These are phyloP conservation scores for Cryphonectria parasitica DNA, from an alignment of 2,329 filamentous ascomycete species.

Conservation along the genomic window DNA sequence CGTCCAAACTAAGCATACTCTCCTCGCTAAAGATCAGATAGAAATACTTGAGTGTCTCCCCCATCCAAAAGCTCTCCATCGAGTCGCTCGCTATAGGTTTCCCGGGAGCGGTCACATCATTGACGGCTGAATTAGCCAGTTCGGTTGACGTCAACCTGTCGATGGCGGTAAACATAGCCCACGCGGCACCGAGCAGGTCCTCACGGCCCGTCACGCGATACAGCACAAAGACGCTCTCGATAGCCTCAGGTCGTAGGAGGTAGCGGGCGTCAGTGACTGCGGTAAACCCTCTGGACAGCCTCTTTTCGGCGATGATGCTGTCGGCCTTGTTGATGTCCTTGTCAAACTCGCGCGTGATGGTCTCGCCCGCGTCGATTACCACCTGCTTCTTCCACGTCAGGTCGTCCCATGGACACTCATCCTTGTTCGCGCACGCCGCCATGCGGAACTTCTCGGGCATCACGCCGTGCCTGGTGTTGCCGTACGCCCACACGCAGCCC, in stretches of 20 bases:
- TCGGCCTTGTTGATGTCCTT: conserved; percentile 17
- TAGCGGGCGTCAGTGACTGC: conserved; percentile 19
- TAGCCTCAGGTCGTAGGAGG: conserved; percentile 28
- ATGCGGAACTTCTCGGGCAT: conserved; percentile 56
- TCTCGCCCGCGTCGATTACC: conserved; percentile 17
- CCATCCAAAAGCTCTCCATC: conserved; percentile 31
- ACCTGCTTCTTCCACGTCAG: conserved; percentile 34
- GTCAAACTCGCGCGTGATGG: conserved; percentile 14
- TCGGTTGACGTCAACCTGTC: conserved; percentile 12
- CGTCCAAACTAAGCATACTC: conserved; percentile 18
- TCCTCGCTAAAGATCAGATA: conserved; percentile 26
- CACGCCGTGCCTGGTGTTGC: conserved; percentile 51
- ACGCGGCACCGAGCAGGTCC: conserved; percentile 24
- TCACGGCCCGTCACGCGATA: conserved; percentile 23
- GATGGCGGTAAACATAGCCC: conserved; percentile 28
- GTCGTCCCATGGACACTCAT: conserved; percentile 38
- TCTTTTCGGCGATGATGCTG: conserved; percentile 12
- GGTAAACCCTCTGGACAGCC: conserved; percentile 24
- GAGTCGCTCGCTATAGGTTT: conserved; percentile 16
- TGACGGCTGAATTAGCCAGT: conserved; percentile 24
- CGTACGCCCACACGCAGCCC: conserved; percentile 58
- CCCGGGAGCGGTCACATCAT: conserved; percentile 17
- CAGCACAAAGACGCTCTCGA: conserved; percentile 28
- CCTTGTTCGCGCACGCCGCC: conserved; percentile 41
- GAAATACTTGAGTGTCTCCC: conserved; percentile 29